Percentiles rank a stretch among this genome's conserved stretches.
Evolutionary conservation across 768 basidiomycete genomes (phyloP).

Genomic region (Austroboletus festivus): DNA sequence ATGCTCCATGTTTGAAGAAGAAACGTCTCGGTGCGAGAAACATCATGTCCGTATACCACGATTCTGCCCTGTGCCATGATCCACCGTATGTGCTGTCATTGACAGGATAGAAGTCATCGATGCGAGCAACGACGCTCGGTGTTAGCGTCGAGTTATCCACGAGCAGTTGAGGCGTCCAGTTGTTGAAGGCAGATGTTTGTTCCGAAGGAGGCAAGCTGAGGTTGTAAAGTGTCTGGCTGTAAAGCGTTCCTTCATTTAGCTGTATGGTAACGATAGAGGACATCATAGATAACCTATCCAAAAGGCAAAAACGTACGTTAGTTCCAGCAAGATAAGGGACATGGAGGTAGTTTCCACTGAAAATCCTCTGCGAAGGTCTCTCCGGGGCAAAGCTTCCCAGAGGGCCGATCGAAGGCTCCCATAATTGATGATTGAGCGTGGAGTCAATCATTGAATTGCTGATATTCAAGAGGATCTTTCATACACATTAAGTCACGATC

Average conservation of each 20-base stretch:
- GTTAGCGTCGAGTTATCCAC: slow-evolving; percentile 43
- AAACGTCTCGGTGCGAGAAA: slow-evolving; percentile 49
- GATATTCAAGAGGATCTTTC: slow-evolving; percentile 46
- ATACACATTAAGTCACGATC: neutral
- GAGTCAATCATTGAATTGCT: slow-evolving; percentile 44
- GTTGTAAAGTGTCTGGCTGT: slow-evolving; percentile 28
- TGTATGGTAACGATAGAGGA: neutral
- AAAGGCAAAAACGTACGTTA: slow-evolving; percentile 36
- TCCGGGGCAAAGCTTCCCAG: slow-evolving; percentile 46
- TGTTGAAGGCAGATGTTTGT: slow-evolving; percentile 43
- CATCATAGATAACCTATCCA: neutral
- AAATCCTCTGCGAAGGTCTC: slow-evolving; percentile 44
- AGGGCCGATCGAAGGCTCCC: slow-evolving; percentile 56
- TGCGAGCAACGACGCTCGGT: slow-evolving; percentile 34
- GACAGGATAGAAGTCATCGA: slow-evolving; percentile 43
- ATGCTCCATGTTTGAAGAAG: slow-evolving; percentile 48
- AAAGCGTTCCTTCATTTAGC: slow-evolving; percentile 16
- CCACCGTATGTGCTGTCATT: slow-evolving; percentile 47
- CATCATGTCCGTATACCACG: slow-evolving; percentile 61
- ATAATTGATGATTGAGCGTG: slow-evolving; percentile 51
- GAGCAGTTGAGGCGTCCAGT: slow-evolving; percentile 47
- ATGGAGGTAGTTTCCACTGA: slow-evolving; percentile 47
- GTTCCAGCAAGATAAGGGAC: slow-evolving; percentile 56
- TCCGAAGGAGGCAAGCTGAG: slow-evolving; percentile 37
- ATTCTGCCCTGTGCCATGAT: slow-evolving; percentile 48